Conservation (phyloP, 768 basidiomycete species). For the Coprinellus micaceus region DNA sequence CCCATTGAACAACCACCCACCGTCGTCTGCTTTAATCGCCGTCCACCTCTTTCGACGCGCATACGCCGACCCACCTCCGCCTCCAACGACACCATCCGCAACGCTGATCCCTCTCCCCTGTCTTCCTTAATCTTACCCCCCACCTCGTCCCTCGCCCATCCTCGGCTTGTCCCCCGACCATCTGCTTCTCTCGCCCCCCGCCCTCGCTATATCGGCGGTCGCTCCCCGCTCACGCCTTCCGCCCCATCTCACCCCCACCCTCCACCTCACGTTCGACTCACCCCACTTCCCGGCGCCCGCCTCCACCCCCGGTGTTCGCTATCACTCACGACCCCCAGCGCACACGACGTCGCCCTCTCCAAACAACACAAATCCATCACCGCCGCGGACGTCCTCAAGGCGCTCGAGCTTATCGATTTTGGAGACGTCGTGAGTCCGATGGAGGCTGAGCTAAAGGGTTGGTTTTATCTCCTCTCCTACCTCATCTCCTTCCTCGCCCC, state of each 20-base stretch:
- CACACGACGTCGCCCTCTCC: constrained; percentile 82
- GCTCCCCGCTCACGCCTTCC: too few species aligned
- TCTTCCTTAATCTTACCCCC: too few species aligned
- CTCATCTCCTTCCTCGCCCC: neutral
- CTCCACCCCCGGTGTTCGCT: neutral
- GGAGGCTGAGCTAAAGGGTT: constrained; percentile 62
- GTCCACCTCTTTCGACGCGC: too few species aligned
- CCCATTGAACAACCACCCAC: too few species aligned
- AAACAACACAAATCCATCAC: constrained; percentile 87
- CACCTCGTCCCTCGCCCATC: constrained; percentile 36
- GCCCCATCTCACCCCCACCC: too few species aligned
- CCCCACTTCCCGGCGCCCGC: constrained; percentile 37
- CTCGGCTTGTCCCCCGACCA: too few species aligned
- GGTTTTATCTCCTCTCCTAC: constrained; percentile 18
- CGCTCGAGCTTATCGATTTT: constrained; percentile 75
- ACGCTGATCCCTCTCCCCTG: too few species aligned
- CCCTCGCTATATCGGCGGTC: too few species aligned
- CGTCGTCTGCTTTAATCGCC: too few species aligned
- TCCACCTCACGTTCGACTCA: neutral
- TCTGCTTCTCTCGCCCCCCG: too few species aligned
- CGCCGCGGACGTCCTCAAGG: constrained; percentile 86
- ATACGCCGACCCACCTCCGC: too few species aligned
- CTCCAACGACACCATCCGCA: too few species aligned
- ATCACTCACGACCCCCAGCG: constrained; percentile 38
- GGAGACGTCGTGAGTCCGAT: constrained; percentile 63